phyloP scores from a whole-genome alignment of 2,329 filamentous ascomycete genomes.

The Cytospora piceae region DNA sequence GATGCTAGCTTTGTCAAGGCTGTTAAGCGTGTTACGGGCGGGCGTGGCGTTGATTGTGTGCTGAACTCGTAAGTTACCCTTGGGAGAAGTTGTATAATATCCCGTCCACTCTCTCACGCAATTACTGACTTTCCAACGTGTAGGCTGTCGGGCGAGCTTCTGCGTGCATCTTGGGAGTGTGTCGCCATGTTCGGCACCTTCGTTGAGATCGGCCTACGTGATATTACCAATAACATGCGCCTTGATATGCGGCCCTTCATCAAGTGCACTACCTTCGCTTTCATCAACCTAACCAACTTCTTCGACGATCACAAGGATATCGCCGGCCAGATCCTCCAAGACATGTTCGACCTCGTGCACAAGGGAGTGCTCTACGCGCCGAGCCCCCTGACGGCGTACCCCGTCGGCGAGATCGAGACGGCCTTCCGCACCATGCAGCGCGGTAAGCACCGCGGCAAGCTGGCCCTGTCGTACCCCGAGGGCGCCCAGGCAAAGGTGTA shows the following conservation, averaged over 20 bases:
- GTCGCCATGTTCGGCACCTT: slow-evolving; percentile 30
- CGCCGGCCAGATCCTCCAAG: slow-evolving; percentile 7
- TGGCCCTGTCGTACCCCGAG: slow-evolving; percentile 38
- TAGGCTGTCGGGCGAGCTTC: slow-evolving; percentile 35
- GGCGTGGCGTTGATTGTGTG: slow-evolving; percentile 39
- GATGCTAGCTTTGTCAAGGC: slow-evolving; percentile 36
- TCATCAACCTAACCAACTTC: slow-evolving; percentile 39
- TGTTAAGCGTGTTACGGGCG: slow-evolving; percentile 34
- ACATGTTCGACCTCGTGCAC: slow-evolving; percentile 8
- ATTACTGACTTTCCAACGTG: too few relatives aligned
- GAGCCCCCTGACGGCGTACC: slow-evolving; percentile 31
- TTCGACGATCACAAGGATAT: slow-evolving; percentile 3
- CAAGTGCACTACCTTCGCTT: slow-evolving; percentile 35
- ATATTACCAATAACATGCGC: slow-evolving; percentile 36
- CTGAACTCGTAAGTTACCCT: slow-evolving; percentile 34
- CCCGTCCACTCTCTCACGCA: too few relatives aligned
- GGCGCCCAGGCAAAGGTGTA: background rate
- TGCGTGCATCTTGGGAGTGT: slow-evolving; percentile 34
- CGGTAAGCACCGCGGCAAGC: slow-evolving; percentile 37
- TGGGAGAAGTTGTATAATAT: too few relatives aligned
- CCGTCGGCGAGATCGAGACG: slow-evolving; percentile 35
- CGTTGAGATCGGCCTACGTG: slow-evolving; percentile 31
- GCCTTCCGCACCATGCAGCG: slow-evolving; percentile 45
- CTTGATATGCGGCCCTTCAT: slow-evolving; percentile 41
- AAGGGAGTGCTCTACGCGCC: slow-evolving; percentile 11